phyloP scores from a whole-genome alignment of 768 basidiomycete genomes.

The Boletales sp. region DNA sequence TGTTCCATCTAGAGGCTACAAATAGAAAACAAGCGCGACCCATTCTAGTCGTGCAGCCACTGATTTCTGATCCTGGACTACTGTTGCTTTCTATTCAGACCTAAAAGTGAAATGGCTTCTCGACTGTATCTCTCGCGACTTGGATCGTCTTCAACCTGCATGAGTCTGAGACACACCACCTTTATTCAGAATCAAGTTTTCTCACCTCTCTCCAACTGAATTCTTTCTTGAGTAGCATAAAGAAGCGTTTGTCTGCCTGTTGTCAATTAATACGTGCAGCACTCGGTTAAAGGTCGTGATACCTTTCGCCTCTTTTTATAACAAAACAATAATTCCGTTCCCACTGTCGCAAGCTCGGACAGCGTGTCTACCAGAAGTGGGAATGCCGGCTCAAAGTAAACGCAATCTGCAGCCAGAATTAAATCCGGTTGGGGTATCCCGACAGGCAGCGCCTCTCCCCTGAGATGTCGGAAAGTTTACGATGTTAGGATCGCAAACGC shows the following conservation, averaged over 20 bases:
- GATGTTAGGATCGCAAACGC: too few species aligned
- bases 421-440: slow-evolving; percentile 54
- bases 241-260: slow-evolving; percentile 89
- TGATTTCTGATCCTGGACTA: background rate
- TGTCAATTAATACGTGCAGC: slow-evolving; percentile 1
- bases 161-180: slow-evolving; percentile 1
- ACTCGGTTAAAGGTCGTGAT: slow-evolving; percentile 1
- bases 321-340: slow-evolving; percentile 79
- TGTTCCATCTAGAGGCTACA: slow-evolving; percentile 3
- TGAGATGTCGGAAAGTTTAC: slow-evolving; percentile 23
- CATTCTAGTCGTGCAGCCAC: too few species aligned
- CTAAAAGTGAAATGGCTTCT: slow-evolving; percentile 66
- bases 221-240: slow-evolving; percentile 69
- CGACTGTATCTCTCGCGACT: slow-evolving; percentile 51
- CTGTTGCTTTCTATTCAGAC: slow-evolving; percentile 21
- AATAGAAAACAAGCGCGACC: slow-evolving; percentile 6
- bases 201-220: slow-evolving; percentile 69
- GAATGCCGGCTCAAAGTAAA: slow-evolving; percentile 94
- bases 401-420: slow-evolving; percentile 89
- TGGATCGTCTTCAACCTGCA: slow-evolving; percentile 64
- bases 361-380: slow-evolving; percentile 82
- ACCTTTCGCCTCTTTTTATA: slow-evolving; percentile 94
- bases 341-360: slow-evolving; percentile 50
- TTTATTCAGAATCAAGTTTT: too few species aligned
- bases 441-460: slow-evolving; percentile 61